Base-by-base conservation (phyloP, 2,329 filamentous ascomycete genomes). In the Trichothecium roseum region DNA sequence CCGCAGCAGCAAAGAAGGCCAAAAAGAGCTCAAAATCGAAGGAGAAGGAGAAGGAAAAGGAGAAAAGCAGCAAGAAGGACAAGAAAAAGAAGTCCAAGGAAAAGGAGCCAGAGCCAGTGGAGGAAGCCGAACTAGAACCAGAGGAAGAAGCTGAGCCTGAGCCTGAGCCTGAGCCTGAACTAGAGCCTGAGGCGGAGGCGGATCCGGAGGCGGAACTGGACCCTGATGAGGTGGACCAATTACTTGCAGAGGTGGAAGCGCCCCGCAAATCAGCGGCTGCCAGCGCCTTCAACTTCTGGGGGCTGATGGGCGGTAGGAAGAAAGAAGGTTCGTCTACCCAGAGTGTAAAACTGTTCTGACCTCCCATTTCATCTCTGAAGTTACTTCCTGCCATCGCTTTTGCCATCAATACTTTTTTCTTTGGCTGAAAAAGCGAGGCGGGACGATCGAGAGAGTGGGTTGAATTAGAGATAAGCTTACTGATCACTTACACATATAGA, bases 261-360 rank as follows among this genome's bases (percentile, higher is more conserved):
- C 20, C 20, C 20, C 20, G 20, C 32, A 52, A 53, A 37, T 45
- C 45, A 30, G 54, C 59, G 37, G 28, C 13, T 16, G 30, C 30
- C 29, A 61, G 67, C 38, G 52, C 67, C 1, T 78, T 76, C 52
- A 65, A 65, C 45, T 75, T 76, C 57, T 78, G 72, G 73, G 68
- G 72, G 5, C 35, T 55, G 40, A 58, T 63, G 32, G 43, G 45
- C 15, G 51, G 59, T 38, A 72, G 67, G 49, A 70, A 66, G 35
- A 62, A 60, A 47, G 64, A 64, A 56, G 61, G 58, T 60, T 47
- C 45, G 49, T 53, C 41, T 39, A 49, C 50, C 44, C 48, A 24
- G 20, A 24, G 6, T 24, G 20, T 24, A 24, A 24, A 24, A 10
- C 10, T 10, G 10, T 24, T 24, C 20, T 24, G 10, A 24, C 20